Conservation (phyloP, 495 filamentous ascomycete genomes). For the Aspergillus egyptiacus region DNA sequence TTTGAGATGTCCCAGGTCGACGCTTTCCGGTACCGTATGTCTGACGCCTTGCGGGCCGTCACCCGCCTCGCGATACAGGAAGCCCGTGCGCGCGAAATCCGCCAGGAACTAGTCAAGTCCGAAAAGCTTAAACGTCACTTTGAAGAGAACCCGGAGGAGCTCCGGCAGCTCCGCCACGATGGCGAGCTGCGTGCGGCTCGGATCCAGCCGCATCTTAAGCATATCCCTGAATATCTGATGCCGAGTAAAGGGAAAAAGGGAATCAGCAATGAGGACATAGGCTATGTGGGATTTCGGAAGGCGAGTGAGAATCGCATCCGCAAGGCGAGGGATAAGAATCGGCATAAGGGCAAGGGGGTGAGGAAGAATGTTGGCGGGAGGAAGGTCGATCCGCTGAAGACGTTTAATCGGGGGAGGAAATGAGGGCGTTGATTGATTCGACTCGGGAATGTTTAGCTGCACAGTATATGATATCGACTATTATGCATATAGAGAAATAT, state of each 20-base stretch:
- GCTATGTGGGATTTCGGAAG: conserved; percentile 74
- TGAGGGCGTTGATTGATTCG: too few relatives aligned
- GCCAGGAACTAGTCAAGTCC: conserved; percentile 81
- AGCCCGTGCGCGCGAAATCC: conserved; percentile 78
- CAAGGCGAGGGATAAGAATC: conserved; percentile 61
- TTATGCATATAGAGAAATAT: conserved; percentile 7
- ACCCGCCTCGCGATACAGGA: conserved; percentile 81
- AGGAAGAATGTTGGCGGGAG: conserved; percentile 44
- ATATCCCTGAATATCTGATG: conserved; percentile 92
- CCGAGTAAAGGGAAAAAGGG: conserved; percentile 70
- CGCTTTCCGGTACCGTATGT: conserved; percentile 90
- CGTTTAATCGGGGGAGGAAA: conserved; percentile 57
- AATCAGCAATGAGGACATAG: conserved; percentile 53
- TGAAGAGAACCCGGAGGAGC: conserved; percentile 89
- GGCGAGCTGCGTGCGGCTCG: conserved; percentile 73
- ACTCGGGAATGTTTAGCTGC: too few relatives aligned
- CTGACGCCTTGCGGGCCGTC: conserved; percentile 76
- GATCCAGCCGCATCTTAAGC: conserved; percentile 83
- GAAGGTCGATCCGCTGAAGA: conserved; percentile 80
- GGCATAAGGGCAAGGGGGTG: conserved; percentile 45
- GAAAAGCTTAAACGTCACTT: conserved; percentile 94
- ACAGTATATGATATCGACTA: conserved; percentile 9
- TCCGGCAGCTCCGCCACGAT: conserved; percentile 84
- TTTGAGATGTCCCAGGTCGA: conserved; percentile 94
- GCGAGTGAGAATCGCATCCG: conserved; percentile 65